Evolutionary conservation across 2,329 filamentous ascomycete species (phyloP).

Genomic region (Colletotrichum cuscutae): DNA sequence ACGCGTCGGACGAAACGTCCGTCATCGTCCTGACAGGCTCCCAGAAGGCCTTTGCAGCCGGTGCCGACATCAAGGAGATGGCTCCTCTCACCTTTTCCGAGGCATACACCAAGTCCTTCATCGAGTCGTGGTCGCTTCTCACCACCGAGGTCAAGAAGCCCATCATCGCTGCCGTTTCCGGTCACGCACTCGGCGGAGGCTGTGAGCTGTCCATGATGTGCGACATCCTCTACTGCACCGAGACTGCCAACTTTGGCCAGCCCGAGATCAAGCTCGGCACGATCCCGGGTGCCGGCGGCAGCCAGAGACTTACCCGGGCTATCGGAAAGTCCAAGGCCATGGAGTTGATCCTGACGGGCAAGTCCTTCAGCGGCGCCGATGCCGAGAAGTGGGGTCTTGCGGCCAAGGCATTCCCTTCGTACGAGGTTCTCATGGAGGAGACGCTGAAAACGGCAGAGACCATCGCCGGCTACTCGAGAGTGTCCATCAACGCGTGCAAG

Average conservation of each 20-base stretch:
- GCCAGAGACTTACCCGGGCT: constrained; percentile 85
- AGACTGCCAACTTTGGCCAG: constrained; percentile 90
- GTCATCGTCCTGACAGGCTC: constrained; percentile 90
- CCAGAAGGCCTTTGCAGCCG: constrained; percentile 90
- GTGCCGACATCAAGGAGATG: constrained; percentile 99
- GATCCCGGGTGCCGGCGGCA: constrained; percentile 91
- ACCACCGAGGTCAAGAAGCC: constrained; percentile 90
- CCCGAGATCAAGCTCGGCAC: constrained; percentile 96
- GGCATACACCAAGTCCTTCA: constrained; percentile 91
- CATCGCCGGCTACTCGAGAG: constrained; percentile 86
- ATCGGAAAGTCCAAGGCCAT: constrained; percentile 88
- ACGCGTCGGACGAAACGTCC: constrained; percentile 74
- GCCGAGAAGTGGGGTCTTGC: constrained; percentile 93
- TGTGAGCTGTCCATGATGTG: constrained; percentile 99
- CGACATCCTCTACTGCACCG: constrained; percentile 92
- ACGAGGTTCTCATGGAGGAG: constrained; percentile 84
- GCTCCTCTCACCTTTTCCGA: constrained; percentile 87
- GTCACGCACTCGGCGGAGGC: constrained; percentile 92
- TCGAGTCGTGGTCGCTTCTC: constrained; percentile 91
- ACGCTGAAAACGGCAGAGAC: constrained; percentile 86
- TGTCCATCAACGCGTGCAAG: constrained; percentile 91
- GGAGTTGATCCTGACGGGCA: constrained; percentile 90
- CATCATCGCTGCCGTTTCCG: constrained; percentile 92
- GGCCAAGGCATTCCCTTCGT: constrained; percentile 80
- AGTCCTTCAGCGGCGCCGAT: constrained; percentile 84